phyloP scores from a whole-genome alignment of 805 yeast genomes.

The Wickerhamiella brachini region DNA sequence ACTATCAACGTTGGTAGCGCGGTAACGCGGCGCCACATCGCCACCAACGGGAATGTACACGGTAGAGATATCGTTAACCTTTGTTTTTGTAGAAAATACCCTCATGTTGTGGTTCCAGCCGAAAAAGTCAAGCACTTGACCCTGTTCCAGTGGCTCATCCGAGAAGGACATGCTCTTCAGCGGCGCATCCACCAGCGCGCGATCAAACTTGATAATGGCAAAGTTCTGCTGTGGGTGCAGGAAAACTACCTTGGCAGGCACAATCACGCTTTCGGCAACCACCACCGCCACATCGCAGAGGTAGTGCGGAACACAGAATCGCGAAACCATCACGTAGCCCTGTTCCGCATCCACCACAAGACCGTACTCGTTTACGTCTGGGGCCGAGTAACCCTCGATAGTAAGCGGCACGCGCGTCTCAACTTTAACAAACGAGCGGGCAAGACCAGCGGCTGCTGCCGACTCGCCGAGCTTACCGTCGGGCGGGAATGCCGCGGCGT shows the following conservation, averaged over 20 bases:
- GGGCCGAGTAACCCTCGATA: conserved; percentile 59
- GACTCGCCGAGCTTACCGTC: conserved; percentile 39
- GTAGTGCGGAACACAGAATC: conserved; percentile 73
- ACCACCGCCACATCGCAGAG: conserved; percentile 60
- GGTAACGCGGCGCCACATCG: conserved; percentile 58
- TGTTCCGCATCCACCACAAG: conserved; percentile 65
- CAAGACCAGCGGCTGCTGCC: conserved; percentile 4
- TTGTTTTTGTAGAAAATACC: conserved; percentile 58
- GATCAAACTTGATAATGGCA: conserved; percentile 73
- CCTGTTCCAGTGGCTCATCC: conserved; percentile 45
- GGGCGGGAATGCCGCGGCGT: conserved; percentile 42
- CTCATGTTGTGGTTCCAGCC: conserved; percentile 66
- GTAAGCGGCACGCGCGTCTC: conserved; percentile 51
- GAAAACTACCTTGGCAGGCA: conserved; percentile 70
- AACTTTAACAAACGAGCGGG: conserved; percentile 45
- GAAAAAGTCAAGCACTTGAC: conserved; percentile 62
- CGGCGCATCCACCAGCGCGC: conserved; percentile 55
- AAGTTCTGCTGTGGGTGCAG: conserved; percentile 80
- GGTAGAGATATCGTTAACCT: conserved; percentile 63
- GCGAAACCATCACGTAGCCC: conserved; percentile 69
- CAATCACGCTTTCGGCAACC: conserved; percentile 71
- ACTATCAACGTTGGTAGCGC: conserved; percentile 74
- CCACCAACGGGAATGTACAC: conserved; percentile 54
- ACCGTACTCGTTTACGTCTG: conserved; percentile 55
- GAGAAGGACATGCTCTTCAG: conserved; percentile 43